Evolutionary conservation across 2,329 filamentous ascomycete genomes (phyloP), one percentile per base, ranked within the genome.

Genomic region (Fusarium torulosum): DNA sequence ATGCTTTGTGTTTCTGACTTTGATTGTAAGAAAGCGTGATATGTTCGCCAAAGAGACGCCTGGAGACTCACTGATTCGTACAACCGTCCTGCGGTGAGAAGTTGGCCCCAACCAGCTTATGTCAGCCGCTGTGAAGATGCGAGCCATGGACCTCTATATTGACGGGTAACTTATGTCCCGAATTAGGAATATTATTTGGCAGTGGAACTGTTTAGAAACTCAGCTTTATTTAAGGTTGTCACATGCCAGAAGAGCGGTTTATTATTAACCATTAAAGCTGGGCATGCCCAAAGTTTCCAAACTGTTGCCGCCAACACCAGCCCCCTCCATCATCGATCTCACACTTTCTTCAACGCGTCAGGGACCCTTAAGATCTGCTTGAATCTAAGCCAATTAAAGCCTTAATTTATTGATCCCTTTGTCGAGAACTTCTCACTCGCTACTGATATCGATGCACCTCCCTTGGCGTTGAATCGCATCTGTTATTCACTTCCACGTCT

Each of bases 271-370:
- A 29, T 58, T 44, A n/a, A 45, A 42, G 52, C 21, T 52, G 14
- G 40, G 25, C 41, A 31, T 49, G 20, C 35, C 33, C 50, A 53
- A 29, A 29, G 41, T 62, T 62, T 40, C 27, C 33, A 37, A 53
- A 21, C 53, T 33, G 33, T 23, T 52, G 27, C 21, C 25, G 46
- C 23, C 45, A 23, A 44, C 65, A 41, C 40, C 53, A 67, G 41
- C 66, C 67, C 67, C 66, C 64, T 25, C 25, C 25, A 25, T 25
- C 25, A 70, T 69, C 66, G 41, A 67, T 59, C 42, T 52, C 33
- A 43, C 37, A 45, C 42, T 37, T 53, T 68, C 45, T 52, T 68
- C 35, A 63, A 67, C 66, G 53, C 66, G 62, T 56, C 66, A 69
- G 45, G 49, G 65, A 66, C 40, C 51, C 23, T 40, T 31, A 33